Base-by-base conservation (phyloP, 805 yeast species). In the Cyberlindnera nakhonratchasimensis region DNA sequence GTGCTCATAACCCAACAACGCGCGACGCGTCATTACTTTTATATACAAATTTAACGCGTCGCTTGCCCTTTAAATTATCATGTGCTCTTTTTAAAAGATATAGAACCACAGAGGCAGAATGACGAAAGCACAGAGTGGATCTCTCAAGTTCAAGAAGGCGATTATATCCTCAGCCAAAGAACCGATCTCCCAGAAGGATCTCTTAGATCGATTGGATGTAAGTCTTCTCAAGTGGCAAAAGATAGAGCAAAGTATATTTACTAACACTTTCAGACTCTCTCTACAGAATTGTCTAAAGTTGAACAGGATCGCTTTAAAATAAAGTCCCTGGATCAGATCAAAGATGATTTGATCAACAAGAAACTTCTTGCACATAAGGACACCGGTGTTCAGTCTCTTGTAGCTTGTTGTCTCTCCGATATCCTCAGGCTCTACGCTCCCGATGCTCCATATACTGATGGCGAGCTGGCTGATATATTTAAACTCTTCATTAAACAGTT, bases 401-500 rank as follows among this genome's bases (percentile, higher is more conserved):
- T 74, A 1, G 80, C 93, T 7, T 82, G 95, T 55, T 80, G 93
- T 48, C 48, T 88, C 7, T 71, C 88, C 6, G 96, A 89, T 58
- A 68, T 90, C 9, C 62, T 89, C 31, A 69, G 96, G 44, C 61
- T 90, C 13, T 82, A 73, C 54, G 96, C 96, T 1, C 96, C 96
- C 0, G 86, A 89, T 58, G 95, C 96, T 6, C 96, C 97, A 4
- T 89, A 74, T 61, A 77, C 84, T 2, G 79, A 80, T 19, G 48
- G 66, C 2, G 81, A 83, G 50, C 67, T 89, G 29, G 67, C 79
- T 1, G 80, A 70, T 4, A 74, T 87, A 16, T 87, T 89, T 65
- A 75, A 72, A 49, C 68, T 86, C 7, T 77, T 88, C 54, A 71
- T 83, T 46, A 59, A 64, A 21, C 89, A 85, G 57, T 75, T 90